Base-by-base conservation (phyloP, 116 monocot species). In the Cymodocea nodosa region DNA sequence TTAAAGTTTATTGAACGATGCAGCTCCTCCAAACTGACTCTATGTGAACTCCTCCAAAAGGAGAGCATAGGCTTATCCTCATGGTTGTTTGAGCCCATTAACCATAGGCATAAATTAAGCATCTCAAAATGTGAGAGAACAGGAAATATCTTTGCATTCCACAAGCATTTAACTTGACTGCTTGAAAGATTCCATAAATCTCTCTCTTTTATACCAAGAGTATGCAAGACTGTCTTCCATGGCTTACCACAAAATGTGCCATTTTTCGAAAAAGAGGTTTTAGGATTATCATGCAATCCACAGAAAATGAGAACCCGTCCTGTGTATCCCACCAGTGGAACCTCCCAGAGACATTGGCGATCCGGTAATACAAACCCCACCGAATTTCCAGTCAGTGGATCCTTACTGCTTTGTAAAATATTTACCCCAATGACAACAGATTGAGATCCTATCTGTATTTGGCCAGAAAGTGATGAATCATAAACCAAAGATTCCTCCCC, bases 181-280 rank as follows among this genome's bases (percentile, higher is more conserved):
- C 37, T 34, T 16, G 73, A 59, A 16, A 61, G 62, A 52, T 48
- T 63, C 95, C 95, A 95, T 51, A 95, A 73, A 14, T 95, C 95
- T 17, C 23, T 80, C 83, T 83, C 83, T 39, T 85, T 60, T 74
- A 95, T 85, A 30, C 78, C 79, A 52, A 95, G 76, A 73, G 81
- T 74, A 72, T 63, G 51, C 51, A 95, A 78, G 52, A 95, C 54
- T 68, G 73, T 85, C 53, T 69, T 90, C 95, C 95, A 95, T 71
- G 95, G 87, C 66, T 83, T 90, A 5, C 95, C 95, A 82, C 95
- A 87, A 75, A 95, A 95, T 15, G 87, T 87, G 23, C 90, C 95
- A 69, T 72, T 61, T n/a, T 36, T 66, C 50, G 73, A 68, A 58
- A 83, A 56, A 11, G 74, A 59, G 67, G n/a, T 71, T 71, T 95